Conservation (phyloP, 1,284 basidiomycete species). For the Cystobasidium sp. region DNA sequence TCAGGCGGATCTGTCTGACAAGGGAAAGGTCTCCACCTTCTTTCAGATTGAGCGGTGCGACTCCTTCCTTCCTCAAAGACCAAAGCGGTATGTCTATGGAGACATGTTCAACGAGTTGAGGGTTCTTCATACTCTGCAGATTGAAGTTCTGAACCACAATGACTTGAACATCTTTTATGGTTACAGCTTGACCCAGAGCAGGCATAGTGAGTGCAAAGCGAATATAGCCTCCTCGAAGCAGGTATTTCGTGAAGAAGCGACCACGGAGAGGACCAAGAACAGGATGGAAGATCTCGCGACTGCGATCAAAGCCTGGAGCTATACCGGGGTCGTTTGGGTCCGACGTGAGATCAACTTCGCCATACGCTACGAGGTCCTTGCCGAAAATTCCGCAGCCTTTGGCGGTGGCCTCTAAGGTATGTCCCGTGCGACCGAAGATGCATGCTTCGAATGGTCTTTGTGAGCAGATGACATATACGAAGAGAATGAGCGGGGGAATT, state of each 20-base stretch:
- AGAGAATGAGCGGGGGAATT: neutral
- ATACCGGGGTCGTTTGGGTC: slow-evolving; percentile 37
- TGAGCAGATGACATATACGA: neutral
- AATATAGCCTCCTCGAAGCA: slow-evolving; percentile 29
- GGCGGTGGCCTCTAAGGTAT: slow-evolving; percentile 27
- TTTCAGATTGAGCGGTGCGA: slow-evolving; percentile 20
- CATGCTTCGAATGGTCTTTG: slow-evolving; percentile 11
- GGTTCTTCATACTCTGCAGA: slow-evolving; percentile 35
- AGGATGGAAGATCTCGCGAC: slow-evolving; percentile 27
- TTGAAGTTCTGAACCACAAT: slow-evolving; percentile 34
- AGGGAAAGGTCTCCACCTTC: slow-evolving; percentile 11
- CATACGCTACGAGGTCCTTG: slow-evolving; percentile 29
- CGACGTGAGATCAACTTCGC: slow-evolving; percentile 17
- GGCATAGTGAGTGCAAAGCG: slow-evolving; percentile 33
- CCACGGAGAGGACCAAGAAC: slow-evolving; percentile 30
- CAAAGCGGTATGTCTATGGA: slow-evolving; percentile 13
- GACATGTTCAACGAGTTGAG: slow-evolving; percentile 18
- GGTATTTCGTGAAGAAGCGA: slow-evolving; percentile 30
- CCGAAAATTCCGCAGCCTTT: slow-evolving; percentile 36
- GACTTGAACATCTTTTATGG: slow-evolving; percentile 29
- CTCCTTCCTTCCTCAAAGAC: slow-evolving; percentile 25
- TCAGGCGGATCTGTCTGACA: slow-evolving; percentile 31
- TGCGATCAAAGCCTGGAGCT: slow-evolving; percentile 34
- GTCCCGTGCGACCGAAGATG: slow-evolving; percentile 22
- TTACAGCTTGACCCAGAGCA: slow-evolving; percentile 14